Evolutionary conservation across 2,329 filamentous ascomycete species (phyloP).

Genomic region (Escovopsis sp.): DNA sequence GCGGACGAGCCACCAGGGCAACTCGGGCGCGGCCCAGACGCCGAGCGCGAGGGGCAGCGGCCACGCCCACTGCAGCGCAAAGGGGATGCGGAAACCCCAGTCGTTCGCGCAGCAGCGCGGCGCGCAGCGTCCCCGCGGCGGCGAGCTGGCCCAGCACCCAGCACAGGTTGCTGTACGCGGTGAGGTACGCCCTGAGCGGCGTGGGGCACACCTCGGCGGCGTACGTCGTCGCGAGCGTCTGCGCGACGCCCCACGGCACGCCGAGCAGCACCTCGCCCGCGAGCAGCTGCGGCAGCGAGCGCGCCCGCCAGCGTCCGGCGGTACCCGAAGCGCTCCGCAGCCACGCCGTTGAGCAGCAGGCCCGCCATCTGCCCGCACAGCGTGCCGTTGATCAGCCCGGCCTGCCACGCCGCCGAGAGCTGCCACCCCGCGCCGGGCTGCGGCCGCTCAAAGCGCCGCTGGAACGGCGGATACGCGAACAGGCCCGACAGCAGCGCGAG

Average conservation of each 20-base stretch:
- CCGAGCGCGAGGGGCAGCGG: constrained; percentile 28
- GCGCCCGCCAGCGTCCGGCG: constrained; percentile 30
- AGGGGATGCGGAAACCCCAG: constrained; percentile 34
- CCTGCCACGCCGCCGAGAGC: constrained; percentile 36
- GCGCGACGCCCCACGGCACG: constrained; percentile 32
- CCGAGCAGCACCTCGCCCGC: constrained; percentile 31
- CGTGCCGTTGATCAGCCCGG: constrained; percentile 33
- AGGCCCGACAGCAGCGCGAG: constrained; percentile 24
- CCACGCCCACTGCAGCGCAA: constrained; percentile 35
- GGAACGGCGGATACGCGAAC: constrained; percentile 25
- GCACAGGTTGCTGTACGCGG: constrained; percentile 34
- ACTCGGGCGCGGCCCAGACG: constrained; percentile 31
- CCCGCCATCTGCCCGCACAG: constrained; percentile 35
- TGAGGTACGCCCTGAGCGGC: constrained; percentile 34
- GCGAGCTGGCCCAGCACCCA: constrained; percentile 35
- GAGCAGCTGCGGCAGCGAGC: constrained; percentile 25
- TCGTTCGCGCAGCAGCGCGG: constrained; percentile 22
- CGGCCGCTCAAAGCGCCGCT: constrained; percentile 22
- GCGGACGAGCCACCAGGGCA: constrained; percentile 35
- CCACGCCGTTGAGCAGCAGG: constrained; percentile 31
- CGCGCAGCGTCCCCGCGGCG: constrained; percentile 27
- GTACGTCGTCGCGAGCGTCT: constrained; percentile 32
- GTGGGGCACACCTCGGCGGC: constrained; percentile 31
- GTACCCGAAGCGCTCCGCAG: constrained; percentile 32
- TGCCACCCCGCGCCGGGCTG: constrained; percentile 17